Base-by-base conservation (phyloP, 768 basidiomycete species). In the Lentinula raphanica region DNA sequence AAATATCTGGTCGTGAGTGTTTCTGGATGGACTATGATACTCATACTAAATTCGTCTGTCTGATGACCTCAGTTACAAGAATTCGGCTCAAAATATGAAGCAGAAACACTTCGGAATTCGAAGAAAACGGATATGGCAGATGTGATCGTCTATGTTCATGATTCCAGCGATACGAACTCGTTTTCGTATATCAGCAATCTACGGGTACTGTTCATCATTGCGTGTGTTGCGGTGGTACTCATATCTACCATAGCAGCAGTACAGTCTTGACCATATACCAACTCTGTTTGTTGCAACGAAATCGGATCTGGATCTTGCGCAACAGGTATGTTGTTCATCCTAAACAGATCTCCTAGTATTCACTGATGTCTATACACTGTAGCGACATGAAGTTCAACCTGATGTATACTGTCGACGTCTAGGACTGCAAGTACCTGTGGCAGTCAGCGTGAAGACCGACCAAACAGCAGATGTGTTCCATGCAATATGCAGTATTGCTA, bases 201-300 rank as follows among this genome's bases (percentile, higher is more conserved):
- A 66, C 84, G 96, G 70, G 94, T 96, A 68, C 64, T 23, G 70
- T 71, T 55, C 9, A 49, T 29, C 56, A 48, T 40, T 5, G 35
- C 36, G 35, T 21, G 17, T 21, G 25, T 31, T 5, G 9, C 31
- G 23, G 13, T 29, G 40, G 58, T 57, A 59, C 65, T 67, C 64
- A 64, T 58, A 31, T 46, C 38, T 35, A 67, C 45, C 54, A 35
- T 72, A 97, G 94, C 95, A 98, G 92, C 94, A 95, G 81, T 96
- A 98, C 70, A 93, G 84, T 63, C 77, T 97, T 29, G 94, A 98
- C 69, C 90, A 93, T 70, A 92, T 98, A 69, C 95, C 96, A 25
- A 94, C 92, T 11, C 74, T 98, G 36, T 98, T 98, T 70, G 94
- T 99, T 25, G 96, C 96, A n/a, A 98, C 96, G 38, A 99, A 99